Percentiles rank a stretch among this genome's conserved stretches.
Conservation (phyloP, 495 filamentous ascomycete genomes). For the Penicillium longicatenatum region DNA sequence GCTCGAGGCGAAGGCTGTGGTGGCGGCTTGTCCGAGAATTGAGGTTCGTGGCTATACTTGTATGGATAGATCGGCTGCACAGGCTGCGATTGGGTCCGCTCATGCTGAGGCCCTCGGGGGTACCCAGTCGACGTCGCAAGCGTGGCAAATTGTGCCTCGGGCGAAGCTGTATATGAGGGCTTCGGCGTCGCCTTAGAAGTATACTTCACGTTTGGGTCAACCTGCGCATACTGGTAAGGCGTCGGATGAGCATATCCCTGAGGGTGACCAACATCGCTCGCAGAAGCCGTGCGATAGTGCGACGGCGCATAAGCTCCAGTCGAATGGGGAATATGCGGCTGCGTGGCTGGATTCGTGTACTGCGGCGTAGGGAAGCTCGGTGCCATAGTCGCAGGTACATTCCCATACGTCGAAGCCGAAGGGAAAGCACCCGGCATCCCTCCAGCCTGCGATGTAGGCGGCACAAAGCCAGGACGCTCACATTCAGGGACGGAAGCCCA, state of each 20-base stretch:
- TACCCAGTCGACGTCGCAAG: conserved; percentile 6
- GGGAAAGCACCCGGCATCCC: conserved; percentile 48
- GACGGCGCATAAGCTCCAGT: conserved; percentile 22
- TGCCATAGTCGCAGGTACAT: conserved; percentile 25
- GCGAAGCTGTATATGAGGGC: conserved; percentile 26
- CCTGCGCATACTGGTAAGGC: conserved; percentile 45
- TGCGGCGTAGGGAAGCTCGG: conserved; percentile 27
- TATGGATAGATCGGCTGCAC: conserved; percentile 25
- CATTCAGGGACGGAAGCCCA: conserved; percentile 46
- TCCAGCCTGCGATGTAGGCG: conserved; percentile 36
- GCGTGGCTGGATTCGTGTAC: conserved; percentile 25
- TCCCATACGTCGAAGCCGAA: conserved; percentile 21
- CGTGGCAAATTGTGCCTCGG: conserved; percentile 25
- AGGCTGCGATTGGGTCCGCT: background rate
- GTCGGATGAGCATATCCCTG: conserved; percentile 36
- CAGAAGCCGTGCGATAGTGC: conserved; percentile 33
- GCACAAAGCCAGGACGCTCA: conserved; percentile 45
- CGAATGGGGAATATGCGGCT: conserved; percentile 20
- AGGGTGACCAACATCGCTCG: conserved; percentile 22
- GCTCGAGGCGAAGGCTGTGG: conserved; percentile 14
- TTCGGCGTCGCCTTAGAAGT: conserved; percentile 39
- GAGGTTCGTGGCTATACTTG: conserved; percentile 21
- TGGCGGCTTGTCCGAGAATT: conserved; percentile 18
- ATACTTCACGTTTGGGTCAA: conserved; percentile 48
- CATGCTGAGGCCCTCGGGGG: background rate